phyloP scores from a whole-genome alignment of 805 yeast species.

The Debaryomyces hansenii region DNA sequence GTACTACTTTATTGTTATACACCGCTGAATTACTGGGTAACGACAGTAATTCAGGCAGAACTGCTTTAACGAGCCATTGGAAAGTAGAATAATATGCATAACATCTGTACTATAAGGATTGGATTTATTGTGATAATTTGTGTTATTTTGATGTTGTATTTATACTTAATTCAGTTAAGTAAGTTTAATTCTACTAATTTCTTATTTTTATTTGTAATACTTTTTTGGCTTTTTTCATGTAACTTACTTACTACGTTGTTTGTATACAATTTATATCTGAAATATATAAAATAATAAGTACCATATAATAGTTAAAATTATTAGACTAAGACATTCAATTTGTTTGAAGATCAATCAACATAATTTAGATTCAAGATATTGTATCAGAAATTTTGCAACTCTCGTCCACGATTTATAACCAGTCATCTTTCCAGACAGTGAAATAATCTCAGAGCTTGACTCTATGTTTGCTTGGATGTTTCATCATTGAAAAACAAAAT shows the following conservation, averaged over 20 bases:
- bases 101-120: neutral
- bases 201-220: neutral
- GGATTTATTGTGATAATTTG: no score
- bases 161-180: no score
- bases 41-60: constrained; percentile 25
- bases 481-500: constrained; percentile 53
- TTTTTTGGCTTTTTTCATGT: neutral
- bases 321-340: neutral
- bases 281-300: neutral
- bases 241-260: no score
- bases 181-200: neutral
- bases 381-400: constrained; percentile 54
- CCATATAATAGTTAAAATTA: neutral
- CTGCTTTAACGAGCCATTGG: constrained; percentile 46
- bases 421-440: constrained; percentile 50
- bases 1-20: constrained; percentile 75
- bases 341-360: no score
- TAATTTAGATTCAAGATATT: neutral
- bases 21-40: constrained; percentile 67
- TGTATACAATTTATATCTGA: no score
- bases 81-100: constrained; percentile 28
- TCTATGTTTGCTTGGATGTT: constrained; percentile 77
- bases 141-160: no score
- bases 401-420: constrained; percentile 58
- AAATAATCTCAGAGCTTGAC: constrained; percentile 80